These are phyloP conservation scores for Theobroma grandiflorum DNA, from an alignment of 441 rosid species.

Conservation along the genomic window DNA sequence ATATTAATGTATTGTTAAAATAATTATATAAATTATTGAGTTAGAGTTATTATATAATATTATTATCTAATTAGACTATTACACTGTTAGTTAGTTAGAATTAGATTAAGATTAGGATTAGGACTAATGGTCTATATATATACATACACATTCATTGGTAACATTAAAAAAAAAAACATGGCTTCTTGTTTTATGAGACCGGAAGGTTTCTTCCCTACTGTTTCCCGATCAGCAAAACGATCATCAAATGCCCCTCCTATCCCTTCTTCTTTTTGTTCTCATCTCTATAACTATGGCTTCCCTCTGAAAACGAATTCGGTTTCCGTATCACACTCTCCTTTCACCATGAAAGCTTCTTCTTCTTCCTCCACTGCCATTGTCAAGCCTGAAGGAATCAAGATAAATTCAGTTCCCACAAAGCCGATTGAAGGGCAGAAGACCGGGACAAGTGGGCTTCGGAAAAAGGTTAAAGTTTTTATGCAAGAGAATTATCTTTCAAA, in stretches of 20 bases:
- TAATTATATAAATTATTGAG: no score
- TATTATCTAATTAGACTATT: no score
- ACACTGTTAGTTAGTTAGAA: no score
- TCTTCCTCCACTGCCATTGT: constrained; percentile 66
- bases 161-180: no score
- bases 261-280: constrained; percentile 38
- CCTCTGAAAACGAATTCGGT: constrained; percentile 36
- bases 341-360: constrained; percentile 49
- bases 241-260: constrained; percentile 30
- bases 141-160: no score
- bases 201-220: constrained; percentile 43
- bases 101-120: no score
- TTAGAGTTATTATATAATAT: no score
- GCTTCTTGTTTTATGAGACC: constrained; percentile 46
- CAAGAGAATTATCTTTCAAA: constrained; percentile 88
- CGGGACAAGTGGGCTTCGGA: constrained; percentile 93
- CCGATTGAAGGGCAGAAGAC: constrained; percentile 95
- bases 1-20: no score
- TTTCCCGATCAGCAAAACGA: constrained; percentile 25
- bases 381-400: constrained; percentile 83
- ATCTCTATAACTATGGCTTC: constrained; percentile 28
- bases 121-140: no score
- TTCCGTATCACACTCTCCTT: constrained; percentile 22
- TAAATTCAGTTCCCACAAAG: constrained; percentile 80
- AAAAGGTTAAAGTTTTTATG: constrained; percentile 94